A percentile compares a stretch with the other conserved stretches of the same genome.
Conservation (phyloP, 2,329 filamentous ascomycete genomes). For the Penicillium corylophilum region DNA sequence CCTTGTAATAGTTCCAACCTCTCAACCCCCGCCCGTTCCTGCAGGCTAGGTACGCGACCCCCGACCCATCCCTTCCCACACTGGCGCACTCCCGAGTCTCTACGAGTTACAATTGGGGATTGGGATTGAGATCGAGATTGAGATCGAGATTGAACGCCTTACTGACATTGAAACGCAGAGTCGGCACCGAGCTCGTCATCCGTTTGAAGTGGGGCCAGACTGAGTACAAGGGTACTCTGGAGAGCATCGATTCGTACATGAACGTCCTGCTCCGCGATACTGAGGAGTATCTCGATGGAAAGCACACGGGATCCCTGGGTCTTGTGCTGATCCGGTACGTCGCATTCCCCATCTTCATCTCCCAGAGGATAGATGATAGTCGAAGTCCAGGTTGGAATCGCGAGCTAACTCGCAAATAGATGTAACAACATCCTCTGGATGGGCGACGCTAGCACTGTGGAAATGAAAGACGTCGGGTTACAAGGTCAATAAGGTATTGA, state of each 20-base stretch:
- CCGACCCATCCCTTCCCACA: not conserved
- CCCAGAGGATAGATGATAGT: too few relatives aligned
- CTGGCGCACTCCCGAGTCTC: not conserved
- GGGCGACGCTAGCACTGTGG: conserved; percentile 54
- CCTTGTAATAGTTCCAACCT: conserved; percentile 68
- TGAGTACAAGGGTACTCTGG: conserved; percentile 91
- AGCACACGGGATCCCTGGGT: conserved; percentile 79
- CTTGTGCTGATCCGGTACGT: conserved; percentile 85
- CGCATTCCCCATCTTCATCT: not conserved
- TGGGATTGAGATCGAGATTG: too few relatives aligned
- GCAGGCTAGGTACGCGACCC: conserved; percentile 72
- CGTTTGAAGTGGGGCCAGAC: conserved; percentile 97
- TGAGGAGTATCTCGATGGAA: conserved; percentile 87
- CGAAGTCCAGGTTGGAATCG: not conserved
- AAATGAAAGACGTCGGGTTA: conserved; percentile 47
- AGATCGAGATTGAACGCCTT: too few relatives aligned
- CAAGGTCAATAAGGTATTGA: conserved; percentile 25
- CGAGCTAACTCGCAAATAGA: conserved; percentile 42
- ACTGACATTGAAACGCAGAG: conserved; percentile 47
- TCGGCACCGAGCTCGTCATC: conserved; percentile 87
- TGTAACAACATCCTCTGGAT: conserved; percentile 99
- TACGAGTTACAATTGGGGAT: not conserved
- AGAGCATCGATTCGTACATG: conserved; percentile 98
- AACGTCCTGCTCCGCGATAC: conserved; percentile 91
- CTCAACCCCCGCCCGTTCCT: conserved; percentile 97